Evolutionary conservation across 1,139 yeast species (phyloP), one percentile per base, ranked within the genome.

Genomic region (Suhomyces terraborum): DNA sequence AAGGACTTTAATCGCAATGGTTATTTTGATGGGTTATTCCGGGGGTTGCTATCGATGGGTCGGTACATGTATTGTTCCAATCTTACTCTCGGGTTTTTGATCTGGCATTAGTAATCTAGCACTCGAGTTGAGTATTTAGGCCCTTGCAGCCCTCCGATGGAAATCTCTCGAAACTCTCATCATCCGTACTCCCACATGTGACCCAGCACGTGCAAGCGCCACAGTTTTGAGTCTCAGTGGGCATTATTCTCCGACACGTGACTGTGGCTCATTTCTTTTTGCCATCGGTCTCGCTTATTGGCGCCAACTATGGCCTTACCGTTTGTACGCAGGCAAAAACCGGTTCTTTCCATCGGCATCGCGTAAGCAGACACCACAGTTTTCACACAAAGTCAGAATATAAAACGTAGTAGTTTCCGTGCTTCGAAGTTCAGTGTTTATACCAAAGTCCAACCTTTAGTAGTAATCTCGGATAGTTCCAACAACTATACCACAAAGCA

Each of bases 361-460:
- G 23, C 39, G 40, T 36, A 32, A 35, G 33, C 37, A 36, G 23
- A 19, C 40, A 23, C 44, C 44, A 41, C 44, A 41, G 33, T 41
- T 41, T 34, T 24, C 34, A 24, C 31, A 18, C 32, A 30, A 30
- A 30, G 32, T 17, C 32, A 30, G 32, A 30, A 30, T 30, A 30
- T 30, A 19, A n/a, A 30, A 30, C 10, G 32, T 14, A 12, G 24
- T 20, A 8, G 24, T 8, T 30, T 30, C 12, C 24, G 22, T 20
- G 18, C 14, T 35, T 23, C 8, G 24, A 16, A 12, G 13, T 12
- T 33, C 24, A 8, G 20, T 10, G 17, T 17, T 32, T 21, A 16
- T 18, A 21, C 42, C 34, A 42, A 44, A 44, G 47, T 44, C 47
- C 47, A 44, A 44, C 47, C 47, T 44, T 44, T 43, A 20, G 16